Base-by-base conservation (phyloP, 345 rosid genomes). In the Camelina laxa region DNA sequence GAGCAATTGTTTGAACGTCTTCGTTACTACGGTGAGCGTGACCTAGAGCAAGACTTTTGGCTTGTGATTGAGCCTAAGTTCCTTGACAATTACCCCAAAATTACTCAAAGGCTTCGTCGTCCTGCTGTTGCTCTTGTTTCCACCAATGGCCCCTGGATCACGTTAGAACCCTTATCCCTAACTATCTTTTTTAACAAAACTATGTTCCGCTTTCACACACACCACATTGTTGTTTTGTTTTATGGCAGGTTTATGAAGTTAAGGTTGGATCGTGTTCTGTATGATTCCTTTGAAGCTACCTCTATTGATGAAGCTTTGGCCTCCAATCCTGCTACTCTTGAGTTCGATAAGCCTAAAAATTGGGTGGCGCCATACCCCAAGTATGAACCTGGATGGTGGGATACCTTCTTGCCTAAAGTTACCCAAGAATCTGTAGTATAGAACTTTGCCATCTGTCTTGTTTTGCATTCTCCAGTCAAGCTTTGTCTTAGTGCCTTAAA, bases 41-140 rank as follows among this genome's bases (percentile, higher is more conserved):
- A 84, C 3, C 83, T 60, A 39, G 87, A 87, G 75, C 89, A 63
- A 47, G 99, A 94, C 81, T 94, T 88, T 47, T 94, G 99, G 99
- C 96, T 94, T 72, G 91, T 90, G 17, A 85, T 94, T 42, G 99
- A 94, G 76, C 97, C 99, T 13, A 87, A 86, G 74, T 94, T 94
- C 89, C 81, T 94, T 75, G 93, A 85, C 16, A 87, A 87, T 9
- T 89, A 90, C 88, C 97, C 99, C 1, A 72, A 87, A 73, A 73
- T 94, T 70, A 84, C 90, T 55, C 89, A 87, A 61, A 84, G 97
- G 77, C 85, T 94, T 44, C 79, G 84, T 73, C 87, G 99, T 70
- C 99, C 99, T n/a, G 97, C 97, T 31, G 97, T 90, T 19, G 97
- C 99, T 75, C 84, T 91, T 53, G 96, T 94, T 61, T 94, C 99